Evolutionary conservation across 208 protist species (phyloP).

Genomic region (Trypanosoma avium): DNA sequence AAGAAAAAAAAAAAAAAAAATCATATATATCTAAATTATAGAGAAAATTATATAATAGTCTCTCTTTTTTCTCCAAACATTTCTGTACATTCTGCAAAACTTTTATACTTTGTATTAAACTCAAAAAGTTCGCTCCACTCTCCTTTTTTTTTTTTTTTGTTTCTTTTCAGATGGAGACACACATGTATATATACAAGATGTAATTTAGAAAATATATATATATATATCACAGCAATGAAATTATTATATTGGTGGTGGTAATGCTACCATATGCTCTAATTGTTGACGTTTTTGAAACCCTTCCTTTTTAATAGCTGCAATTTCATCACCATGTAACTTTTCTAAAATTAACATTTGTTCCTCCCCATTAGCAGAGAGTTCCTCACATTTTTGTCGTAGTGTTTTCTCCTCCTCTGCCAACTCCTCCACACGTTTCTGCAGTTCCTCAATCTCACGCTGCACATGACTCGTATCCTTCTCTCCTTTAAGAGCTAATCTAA

Average conservation of each 20-base stretch:
- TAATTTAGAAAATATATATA: slow-evolving; percentile 18
- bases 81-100: too few relatives aligned
- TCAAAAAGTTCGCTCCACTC: too few relatives aligned
- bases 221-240: too few relatives aligned
- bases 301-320: slow-evolving; percentile 78
- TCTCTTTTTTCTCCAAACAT: too few relatives aligned
- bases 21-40: too few relatives aligned
- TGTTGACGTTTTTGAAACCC: slow-evolving; percentile 71
- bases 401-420: slow-evolving; percentile 65
- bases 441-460: slow-evolving; percentile 53
- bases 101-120: too few relatives aligned
- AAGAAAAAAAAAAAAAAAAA: too few relatives aligned
- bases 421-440: slow-evolving; percentile 42
- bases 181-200: background rate
- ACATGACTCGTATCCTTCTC: slow-evolving; percentile 77
- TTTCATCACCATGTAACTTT: slow-evolving; percentile 74
- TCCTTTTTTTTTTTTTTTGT: too few relatives aligned
- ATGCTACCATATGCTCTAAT: slow-evolving; percentile 73
- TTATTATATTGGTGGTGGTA: slow-evolving; percentile 34
- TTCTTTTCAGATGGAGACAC: background rate
- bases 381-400: slow-evolving; percentile 59
- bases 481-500: slow-evolving; percentile 83
- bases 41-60: too few relatives aligned
- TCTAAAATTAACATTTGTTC: slow-evolving; percentile 79
- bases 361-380: slow-evolving; percentile 64